These are phyloP conservation scores for Astraeus odoratus DNA, from an alignment of 768 basidiomycete species.

Conservation along the genomic window DNA sequence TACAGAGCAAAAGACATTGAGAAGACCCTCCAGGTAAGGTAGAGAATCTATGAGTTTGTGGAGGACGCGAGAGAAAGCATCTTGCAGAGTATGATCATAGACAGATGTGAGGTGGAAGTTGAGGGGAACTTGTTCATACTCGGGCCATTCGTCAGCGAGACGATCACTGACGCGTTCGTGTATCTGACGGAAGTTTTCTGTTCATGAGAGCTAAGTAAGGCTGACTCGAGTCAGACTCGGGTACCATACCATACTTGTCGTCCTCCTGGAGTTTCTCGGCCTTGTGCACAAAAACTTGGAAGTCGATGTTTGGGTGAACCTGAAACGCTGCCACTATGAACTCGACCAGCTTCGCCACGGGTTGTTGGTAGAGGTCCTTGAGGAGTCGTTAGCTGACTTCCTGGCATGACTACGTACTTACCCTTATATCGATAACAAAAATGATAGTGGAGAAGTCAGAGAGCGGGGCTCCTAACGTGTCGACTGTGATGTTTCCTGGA, in stretches of 20 bases:
- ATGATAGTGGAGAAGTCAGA: slow-evolving; percentile 79
- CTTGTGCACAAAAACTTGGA: slow-evolving; percentile 95
- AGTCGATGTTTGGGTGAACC: slow-evolving; percentile 66
- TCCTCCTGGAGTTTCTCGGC: slow-evolving; percentile 88
- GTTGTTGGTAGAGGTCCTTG: slow-evolving; percentile 79
- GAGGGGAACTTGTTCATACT: slow-evolving; percentile 70
- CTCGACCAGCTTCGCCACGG: slow-evolving; percentile 75
- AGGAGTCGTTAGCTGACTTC: slow-evolving; percentile 1
- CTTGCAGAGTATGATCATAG: slow-evolving; percentile 86
- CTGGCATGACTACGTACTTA: slow-evolving; percentile 28
- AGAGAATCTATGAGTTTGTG: slow-evolving; percentile 83
- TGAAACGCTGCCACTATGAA: slow-evolving; percentile 73
- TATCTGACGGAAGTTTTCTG: slow-evolving; percentile 89
- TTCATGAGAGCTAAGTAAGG: slow-evolving; percentile 1
- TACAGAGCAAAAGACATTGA: slow-evolving; percentile 84
- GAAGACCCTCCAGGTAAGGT: slow-evolving; percentile 78
- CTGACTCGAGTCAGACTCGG: background rate
- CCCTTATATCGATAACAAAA: slow-evolving; percentile 94
- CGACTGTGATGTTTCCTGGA: slow-evolving; percentile 77
- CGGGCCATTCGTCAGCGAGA: slow-evolving; percentile 66
- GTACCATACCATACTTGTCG: slow-evolving; percentile 71
- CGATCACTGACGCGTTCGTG: slow-evolving; percentile 83
- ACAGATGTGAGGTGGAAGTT: slow-evolving; percentile 91
- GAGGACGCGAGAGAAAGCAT: slow-evolving; percentile 85
- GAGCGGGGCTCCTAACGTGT: slow-evolving; percentile 69